phyloP scores from a whole-genome alignment of 192 early-diverging fungal genomes.

The Linnemannia exigua region DNA sequence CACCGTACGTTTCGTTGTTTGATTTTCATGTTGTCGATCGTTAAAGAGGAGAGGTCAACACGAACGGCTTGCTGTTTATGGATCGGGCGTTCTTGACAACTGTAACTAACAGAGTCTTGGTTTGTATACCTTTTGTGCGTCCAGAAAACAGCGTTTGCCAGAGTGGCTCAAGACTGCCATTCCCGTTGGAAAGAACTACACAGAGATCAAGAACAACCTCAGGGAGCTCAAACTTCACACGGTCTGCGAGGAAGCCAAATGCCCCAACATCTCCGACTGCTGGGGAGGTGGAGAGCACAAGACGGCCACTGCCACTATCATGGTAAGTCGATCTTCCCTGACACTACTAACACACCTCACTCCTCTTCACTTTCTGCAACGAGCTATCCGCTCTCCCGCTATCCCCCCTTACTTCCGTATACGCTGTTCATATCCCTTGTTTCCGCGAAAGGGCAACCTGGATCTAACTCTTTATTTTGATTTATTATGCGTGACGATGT shows the following conservation, averaged over 20 bases:
- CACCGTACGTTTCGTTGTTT: constrained; percentile 28
- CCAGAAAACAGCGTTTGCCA: constrained; percentile 79
- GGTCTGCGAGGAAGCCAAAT: constrained; percentile 97
- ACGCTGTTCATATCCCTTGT: neutral
- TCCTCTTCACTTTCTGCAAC: neutral
- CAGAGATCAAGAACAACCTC: constrained; percentile 89
- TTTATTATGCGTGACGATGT: neutral
- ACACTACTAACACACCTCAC: neutral
- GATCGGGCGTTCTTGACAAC: neutral
- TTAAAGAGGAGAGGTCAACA: neutral
- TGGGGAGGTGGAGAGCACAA: constrained; percentile 97
- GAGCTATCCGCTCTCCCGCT: neutral
- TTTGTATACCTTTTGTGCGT: neutral
- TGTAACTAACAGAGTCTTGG: neutral
- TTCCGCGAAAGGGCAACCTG: neutral
- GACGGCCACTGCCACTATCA: constrained; percentile 98
- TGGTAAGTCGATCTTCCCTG: constrained; percentile 60
- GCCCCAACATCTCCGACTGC: constrained; percentile 99
- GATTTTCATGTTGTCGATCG: neutral
- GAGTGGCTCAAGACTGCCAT: constrained; percentile 97
- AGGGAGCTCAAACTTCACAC: constrained; percentile 96
- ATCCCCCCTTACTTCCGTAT: neutral
- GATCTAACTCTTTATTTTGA: neutral
- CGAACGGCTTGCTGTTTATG: neutral
- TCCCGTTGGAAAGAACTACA: constrained; percentile 83